These are phyloP conservation scores for Rhynchosporium graminicola DNA, from an alignment of 2,329 filamentous ascomycete species.

Conservation along the genomic window DNA sequence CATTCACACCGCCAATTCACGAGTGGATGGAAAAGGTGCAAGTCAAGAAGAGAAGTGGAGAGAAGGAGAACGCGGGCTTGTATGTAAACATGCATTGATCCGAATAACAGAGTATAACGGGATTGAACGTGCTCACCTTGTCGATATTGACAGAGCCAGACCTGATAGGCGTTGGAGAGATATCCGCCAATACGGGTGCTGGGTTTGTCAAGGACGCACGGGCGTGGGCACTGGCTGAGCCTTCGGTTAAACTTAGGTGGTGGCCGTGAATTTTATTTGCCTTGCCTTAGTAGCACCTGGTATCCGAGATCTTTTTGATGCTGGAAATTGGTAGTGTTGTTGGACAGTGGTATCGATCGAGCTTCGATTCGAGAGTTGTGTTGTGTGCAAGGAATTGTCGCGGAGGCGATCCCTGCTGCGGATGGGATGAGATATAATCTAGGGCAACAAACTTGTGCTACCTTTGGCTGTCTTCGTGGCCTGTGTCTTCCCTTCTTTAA, in stretches of 20 bases:
- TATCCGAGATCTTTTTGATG: conserved; percentile 24
- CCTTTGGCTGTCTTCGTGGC: conserved; percentile 5
- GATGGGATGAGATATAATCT: background rate
- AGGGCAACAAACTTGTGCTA: conserved; percentile 8
- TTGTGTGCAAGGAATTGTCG: background rate
- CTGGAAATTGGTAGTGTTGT: conserved; percentile 2
- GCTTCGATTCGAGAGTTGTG: conserved; percentile 16
- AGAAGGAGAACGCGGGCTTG: conserved; percentile 23
- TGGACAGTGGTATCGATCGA: conserved; percentile 4
- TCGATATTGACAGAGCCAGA: conserved; percentile 23
- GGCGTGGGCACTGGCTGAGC: conserved; percentile 25
- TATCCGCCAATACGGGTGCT: conserved; percentile 37
- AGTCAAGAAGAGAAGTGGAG: conserved; percentile 15
- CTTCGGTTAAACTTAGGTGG: conserved; percentile 30
- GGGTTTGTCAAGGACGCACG: conserved; percentile 37
- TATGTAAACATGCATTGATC: conserved; percentile 36
- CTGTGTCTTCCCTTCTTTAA: conserved; percentile 16
- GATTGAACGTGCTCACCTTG: conserved; percentile 27
- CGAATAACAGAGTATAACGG: conserved; percentile 12
- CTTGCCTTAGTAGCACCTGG: conserved; percentile 23
- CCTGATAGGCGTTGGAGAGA: conserved; percentile 29
- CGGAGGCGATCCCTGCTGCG: conserved; percentile 14
- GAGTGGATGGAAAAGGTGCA: conserved; percentile 19
- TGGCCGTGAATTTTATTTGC: conserved; percentile 11
- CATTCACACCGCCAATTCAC: conserved; percentile 35